A percentile compares a stretch with the other conserved stretches of the same genome.
Evolutionary conservation across 106 monocot genomes (phyloP).

Genomic region (Dendrobium officinale): DNA sequence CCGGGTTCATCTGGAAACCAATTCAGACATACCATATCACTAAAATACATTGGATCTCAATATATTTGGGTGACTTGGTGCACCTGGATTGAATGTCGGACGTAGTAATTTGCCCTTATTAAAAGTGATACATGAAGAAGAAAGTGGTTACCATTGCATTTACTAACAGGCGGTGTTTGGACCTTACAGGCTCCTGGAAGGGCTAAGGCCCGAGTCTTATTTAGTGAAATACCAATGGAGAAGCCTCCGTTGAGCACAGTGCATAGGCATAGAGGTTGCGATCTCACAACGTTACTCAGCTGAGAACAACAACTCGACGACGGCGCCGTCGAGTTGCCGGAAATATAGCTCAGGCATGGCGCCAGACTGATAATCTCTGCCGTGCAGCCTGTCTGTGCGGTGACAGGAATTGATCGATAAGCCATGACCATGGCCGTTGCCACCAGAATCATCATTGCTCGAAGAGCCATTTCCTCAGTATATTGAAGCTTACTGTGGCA

Average conservation of each 20-base stretch:
- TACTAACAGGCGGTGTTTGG: slow-evolving; percentile 39
- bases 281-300: slow-evolving; percentile 32
- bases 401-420: background rate
- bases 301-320: slow-evolving; percentile 46
- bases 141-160: slow-evolving; percentile 40
- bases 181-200: slow-evolving; percentile 12
- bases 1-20: too few species aligned
- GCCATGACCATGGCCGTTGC: slow-evolving; percentile 3
- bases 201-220: slow-evolving; percentile 15
- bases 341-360: slow-evolving; percentile 48
- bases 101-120: too few species aligned
- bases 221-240: slow-evolving; percentile 27
- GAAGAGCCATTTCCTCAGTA: slow-evolving; percentile 1
- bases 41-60: too few species aligned
- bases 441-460: background rate
- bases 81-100: too few species aligned
- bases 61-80: too few species aligned
- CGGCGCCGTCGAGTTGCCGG: slow-evolving; percentile 28
- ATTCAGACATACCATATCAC: too few species aligned
- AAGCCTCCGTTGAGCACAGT: slow-evolving; percentile 19
- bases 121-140: background rate
- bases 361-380: slow-evolving; percentile 27
- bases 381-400: slow-evolving; percentile 30
- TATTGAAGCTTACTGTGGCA: too few species aligned
- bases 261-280: slow-evolving; percentile 49